phyloP scores from a whole-genome alignment of 805 yeast genomes.

The Suhomyces emberorum region DNA sequence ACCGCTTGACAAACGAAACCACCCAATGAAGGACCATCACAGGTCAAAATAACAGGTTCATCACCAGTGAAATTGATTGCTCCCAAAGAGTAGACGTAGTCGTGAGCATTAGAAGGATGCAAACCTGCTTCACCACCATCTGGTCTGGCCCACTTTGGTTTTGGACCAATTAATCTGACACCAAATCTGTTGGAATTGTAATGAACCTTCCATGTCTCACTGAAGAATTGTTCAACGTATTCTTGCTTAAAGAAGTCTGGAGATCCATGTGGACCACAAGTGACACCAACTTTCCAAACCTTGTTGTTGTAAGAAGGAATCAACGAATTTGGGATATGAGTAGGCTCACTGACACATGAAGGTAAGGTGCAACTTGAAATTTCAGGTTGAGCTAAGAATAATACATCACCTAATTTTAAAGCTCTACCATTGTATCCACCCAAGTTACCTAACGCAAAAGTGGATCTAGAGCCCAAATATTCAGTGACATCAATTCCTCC shows the following conservation, averaged over 20 bases:
- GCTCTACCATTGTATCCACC: constrained; percentile 96
- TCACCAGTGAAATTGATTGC: constrained; percentile 98
- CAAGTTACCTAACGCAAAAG: constrained; percentile 88
- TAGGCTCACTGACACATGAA: constrained; percentile 65
- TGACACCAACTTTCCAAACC: constrained; percentile 85
- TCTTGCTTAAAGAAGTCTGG: constrained; percentile 89
- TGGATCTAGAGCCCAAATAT: constrained; percentile 93
- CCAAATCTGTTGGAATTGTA: constrained; percentile 97
- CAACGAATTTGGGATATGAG: constrained; percentile 50
- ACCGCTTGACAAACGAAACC: constrained; percentile 98
- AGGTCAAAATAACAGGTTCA: constrained; percentile 93
- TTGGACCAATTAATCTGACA: constrained; percentile 90
- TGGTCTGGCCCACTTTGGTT: constrained; percentile 92
- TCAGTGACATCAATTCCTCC: constrained; percentile 94
- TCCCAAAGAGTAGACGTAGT: constrained; percentile 93
- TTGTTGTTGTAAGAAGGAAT: constrained; percentile 52
- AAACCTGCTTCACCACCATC: constrained; percentile 98
- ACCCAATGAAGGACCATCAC: constrained; percentile 97
- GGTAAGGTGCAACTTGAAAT: constrained; percentile 68
- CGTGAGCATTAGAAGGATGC: constrained; percentile 98
- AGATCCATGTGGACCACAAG: constrained; percentile 97
- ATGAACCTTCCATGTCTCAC: constrained; percentile 86
- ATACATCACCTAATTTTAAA: constrained; percentile 86
- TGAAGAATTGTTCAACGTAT: constrained; percentile 71
- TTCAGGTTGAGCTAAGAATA: constrained; percentile 79